Evolutionary conservation across 805 yeast genomes (phyloP), one percentile per base, ranked within the genome.

Genomic region (Myxozyma geophila): DNA sequence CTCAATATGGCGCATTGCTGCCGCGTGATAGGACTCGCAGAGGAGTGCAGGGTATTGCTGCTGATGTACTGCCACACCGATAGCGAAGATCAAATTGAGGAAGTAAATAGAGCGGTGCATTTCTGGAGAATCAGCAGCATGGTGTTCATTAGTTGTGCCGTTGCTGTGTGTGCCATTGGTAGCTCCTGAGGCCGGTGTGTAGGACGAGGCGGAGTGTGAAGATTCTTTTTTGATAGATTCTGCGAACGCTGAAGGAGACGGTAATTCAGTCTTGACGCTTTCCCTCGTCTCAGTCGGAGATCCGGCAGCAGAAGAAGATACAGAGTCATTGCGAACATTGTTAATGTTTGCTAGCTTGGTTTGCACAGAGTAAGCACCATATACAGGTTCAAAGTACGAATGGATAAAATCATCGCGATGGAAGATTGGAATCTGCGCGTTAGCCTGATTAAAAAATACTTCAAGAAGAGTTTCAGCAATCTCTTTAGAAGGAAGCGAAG

Each of bases 361-460:
- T 37, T 77, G 77, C 0, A 78, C 70, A 13, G 87, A 83, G 63
- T 89, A 77, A 3, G 80, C 75, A 0, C 98, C 97, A 73, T 92
- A 92, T 0, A 92, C 80, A 0, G 97, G 97, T 69, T 85, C 83
- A 73, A 89, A 92, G 71, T 85, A 86, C 35, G 79, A 78, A 53
- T 78, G 78, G 49, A 92, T 74, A 71, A 91, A 92, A 68, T 82
- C 84, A 70, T 90, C 96, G 37, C 97, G 81, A 73, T 92, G 97
- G 54, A 92, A 76, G 3, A 92, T 81, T 0, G 98, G 97, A 35
- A 90, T 74, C 74, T 91, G 97, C 1, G 96, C 80, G 73, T 92
- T 92, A 15, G 92, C 84, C 70, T 88, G 92, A 21, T 88, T 84
- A 72, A 92, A 92, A 73, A 82, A 91, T 1, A 84, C 79, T 43